Evolutionary conservation across 345 rosid genomes (phyloP).

Genomic region (Tarenaya hassleriana): DNA sequence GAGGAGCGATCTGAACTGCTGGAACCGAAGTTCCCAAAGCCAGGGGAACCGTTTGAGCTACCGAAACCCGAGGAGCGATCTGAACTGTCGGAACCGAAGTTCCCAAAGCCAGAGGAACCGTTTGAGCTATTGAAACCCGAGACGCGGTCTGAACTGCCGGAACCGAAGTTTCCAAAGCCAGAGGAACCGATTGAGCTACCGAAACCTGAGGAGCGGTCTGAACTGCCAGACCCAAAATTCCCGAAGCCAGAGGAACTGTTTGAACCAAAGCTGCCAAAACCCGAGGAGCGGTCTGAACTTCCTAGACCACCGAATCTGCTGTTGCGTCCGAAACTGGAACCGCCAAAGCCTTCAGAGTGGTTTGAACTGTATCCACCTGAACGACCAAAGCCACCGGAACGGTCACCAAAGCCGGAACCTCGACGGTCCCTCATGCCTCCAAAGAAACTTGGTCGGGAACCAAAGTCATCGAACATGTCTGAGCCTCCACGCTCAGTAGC

Average conservation of each 20-base stretch:
- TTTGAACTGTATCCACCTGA: conserved; percentile 34
- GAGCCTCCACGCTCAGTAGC: conserved; percentile 42
- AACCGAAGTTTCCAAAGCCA: too few species aligned
- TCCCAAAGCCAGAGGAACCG: conserved; percentile 37
- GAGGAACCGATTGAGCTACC: too few species aligned
- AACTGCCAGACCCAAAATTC: conserved; percentile 22
- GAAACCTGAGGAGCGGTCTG: too few species aligned
- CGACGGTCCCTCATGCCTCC: conserved; percentile 49
- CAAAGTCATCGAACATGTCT: conserved; percentile 39
- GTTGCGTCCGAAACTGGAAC: too few species aligned
- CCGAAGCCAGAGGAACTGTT: conserved; percentile 34
- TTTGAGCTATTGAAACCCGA: too few species aligned
- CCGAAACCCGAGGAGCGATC: too few species aligned
- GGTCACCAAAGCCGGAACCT: conserved; percentile 35
- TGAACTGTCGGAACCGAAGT: conserved; percentile 10
- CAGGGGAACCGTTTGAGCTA: too few species aligned
- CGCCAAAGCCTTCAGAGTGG: too few species aligned
- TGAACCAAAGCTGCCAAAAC: conserved; percentile 43
- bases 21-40: too few species aligned
- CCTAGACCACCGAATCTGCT: conserved; percentile 22
- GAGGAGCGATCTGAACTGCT: too few species aligned
- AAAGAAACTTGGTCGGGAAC: conserved; percentile 34
- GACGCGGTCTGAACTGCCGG: too few species aligned
- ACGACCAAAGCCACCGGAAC: conserved; percentile 38
- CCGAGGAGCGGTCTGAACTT: conserved; percentile 30